These are phyloP conservation scores for Euphorbia celastroides DNA, from an alignment of 441 rosid species.

Conservation along the genomic window DNA sequence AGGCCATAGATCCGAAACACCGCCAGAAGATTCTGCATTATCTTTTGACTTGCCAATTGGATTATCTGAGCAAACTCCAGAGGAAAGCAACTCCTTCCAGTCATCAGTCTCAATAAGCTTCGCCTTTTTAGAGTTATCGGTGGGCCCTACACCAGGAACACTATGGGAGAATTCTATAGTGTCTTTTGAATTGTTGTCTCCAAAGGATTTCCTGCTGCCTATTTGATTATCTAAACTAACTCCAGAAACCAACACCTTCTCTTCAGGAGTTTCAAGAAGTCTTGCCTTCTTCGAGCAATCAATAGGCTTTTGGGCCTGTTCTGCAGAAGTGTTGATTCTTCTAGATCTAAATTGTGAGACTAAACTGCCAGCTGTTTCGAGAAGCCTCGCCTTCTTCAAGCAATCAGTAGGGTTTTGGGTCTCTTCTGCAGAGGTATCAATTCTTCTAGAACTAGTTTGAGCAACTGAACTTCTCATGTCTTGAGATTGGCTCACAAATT, in stretches of 20 bases:
- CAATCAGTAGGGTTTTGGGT: constrained; percentile 25
- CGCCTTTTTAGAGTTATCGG: constrained; percentile 41
- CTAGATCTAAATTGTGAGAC: constrained; percentile 23
- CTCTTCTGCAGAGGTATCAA: constrained; percentile 28
- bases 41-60: constrained; percentile 26
- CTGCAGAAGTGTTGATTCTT: constrained; percentile 27
- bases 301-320: constrained; percentile 29
- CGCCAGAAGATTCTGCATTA: constrained; percentile 42
- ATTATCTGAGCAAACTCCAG: constrained; percentile 34
- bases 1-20: constrained; percentile 66
- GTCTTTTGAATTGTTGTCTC: constrained; percentile 29
- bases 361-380: constrained; percentile 23
- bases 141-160: constrained; percentile 65
- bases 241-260: constrained; percentile 30
- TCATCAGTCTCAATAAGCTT: constrained; percentile 39
- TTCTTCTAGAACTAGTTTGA: constrained; percentile 27
- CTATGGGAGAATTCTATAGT: constrained; percentile 43
- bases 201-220: constrained; percentile 27
- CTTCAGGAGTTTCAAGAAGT: constrained; percentile 26
- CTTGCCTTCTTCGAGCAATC: constrained; percentile 49
- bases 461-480: constrained; percentile 24
- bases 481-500: constrained; percentile 45
- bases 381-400: constrained; percentile 52
- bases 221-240: constrained; percentile 30
- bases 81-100: constrained; percentile 26